Evolutionary conservation across 2,329 filamentous ascomycete genomes (phyloP), one percentile per base, ranked within the genome.

Genomic region (Ustulina deusta): DNA sequence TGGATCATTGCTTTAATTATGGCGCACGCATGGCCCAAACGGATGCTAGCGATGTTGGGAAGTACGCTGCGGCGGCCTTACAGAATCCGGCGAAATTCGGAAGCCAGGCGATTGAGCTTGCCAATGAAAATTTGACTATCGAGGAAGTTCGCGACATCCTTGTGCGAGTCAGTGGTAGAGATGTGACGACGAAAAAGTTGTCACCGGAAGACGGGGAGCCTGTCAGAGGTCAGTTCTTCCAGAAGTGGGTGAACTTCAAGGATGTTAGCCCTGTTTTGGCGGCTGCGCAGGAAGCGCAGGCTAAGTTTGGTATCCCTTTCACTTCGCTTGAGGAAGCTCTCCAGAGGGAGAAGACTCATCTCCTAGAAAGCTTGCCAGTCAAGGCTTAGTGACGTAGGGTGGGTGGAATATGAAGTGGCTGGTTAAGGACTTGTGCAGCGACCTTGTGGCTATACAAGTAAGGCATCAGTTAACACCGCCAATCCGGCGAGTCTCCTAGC

Each of bases 31-130:
- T 80, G 58, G 72, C 71, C 2, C 72, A 75, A 20, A 79, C 76
- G 0, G 78, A 79, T 51, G 68, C 61, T 0, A 55, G 65, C 38
- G 78, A 81, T 44, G 51, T 81, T 11, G 79, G 78, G 0, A 74
- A 62, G 64, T 81, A 78, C 56, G 78, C 72, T 0, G 74, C 77
- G 0, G 76, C 77, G 0, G 79, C 78, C 5, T 42, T 81, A 3
- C 72, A 68, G 51, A 49, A 79, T 20, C 77, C 77, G 2, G 56
- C 54, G 46, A 77, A 72, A 61, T 81, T 80, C 48, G 58, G 29
- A 1, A 72, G 73, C 3, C 69, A 77, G 13, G 77, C 75, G 40
- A 77, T 81, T 20, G 72, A 78, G 1, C 68, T 81, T 1, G 69
- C 61, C 0, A 71, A 70, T 49, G 77, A 78, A 20, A 15, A 62